A percentile compares a stretch with the other conserved stretches of the same genome.
phyloP scores from a whole-genome alignment of 2,329 filamentous ascomycete genomes.

The Dendrostoma leiphaemia region DNA sequence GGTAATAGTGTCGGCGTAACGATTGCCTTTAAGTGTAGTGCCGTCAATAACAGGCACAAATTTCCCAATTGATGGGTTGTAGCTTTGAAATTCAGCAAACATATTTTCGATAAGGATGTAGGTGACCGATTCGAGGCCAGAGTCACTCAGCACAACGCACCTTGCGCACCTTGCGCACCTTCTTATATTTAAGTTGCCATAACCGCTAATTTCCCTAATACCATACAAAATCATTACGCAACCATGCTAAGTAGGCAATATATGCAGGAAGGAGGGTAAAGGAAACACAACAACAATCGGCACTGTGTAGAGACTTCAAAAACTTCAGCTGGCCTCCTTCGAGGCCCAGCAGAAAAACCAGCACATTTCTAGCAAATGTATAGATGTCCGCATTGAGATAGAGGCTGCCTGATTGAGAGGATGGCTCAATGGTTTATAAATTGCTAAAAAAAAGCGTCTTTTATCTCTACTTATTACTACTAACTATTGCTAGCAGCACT shows the following conservation, averaged over 20 bases:
- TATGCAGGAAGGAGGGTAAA: background rate
- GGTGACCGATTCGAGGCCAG: background rate
- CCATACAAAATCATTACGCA: background rate
- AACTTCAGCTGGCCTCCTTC: background rate
- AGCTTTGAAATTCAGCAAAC: background rate
- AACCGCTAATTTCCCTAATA: background rate
- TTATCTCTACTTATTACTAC: too few species aligned
- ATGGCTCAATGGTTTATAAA: background rate
- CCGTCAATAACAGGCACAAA: background rate
- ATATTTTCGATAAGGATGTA: background rate
- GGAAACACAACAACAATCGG: background rate
- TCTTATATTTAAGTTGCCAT: background rate
- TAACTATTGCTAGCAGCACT: too few species aligned
- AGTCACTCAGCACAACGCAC: too few species aligned
- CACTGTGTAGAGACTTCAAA: background rate
- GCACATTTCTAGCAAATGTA: background rate
- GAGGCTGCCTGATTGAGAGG: background rate
- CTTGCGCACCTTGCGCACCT: too few species aligned
- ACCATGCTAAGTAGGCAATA: background rate
- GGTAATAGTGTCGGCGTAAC: background rate
- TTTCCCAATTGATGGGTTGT: background rate
- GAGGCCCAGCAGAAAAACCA: background rate
- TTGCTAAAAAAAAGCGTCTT: too few species aligned
- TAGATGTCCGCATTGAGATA: background rate
- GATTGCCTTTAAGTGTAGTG: background rate